These are phyloP conservation scores for Favolaschia claudopus DNA, from an alignment of 768 basidiomycete species.

Conservation along the genomic window DNA sequence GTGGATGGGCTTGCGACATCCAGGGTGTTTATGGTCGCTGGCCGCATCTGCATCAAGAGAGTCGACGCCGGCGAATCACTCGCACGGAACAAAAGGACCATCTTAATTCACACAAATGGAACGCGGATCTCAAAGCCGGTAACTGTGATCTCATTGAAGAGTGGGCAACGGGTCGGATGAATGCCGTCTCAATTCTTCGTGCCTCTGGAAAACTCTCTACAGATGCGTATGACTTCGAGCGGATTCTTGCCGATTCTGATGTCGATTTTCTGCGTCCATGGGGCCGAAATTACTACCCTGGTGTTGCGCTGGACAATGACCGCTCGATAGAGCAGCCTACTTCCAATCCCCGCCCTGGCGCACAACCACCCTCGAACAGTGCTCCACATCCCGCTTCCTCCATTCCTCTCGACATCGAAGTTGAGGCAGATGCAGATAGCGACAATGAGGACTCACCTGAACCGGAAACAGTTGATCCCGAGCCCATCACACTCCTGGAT, in stretches of 20 bases:
- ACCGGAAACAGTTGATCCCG: too few relatives aligned
- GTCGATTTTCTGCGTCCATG: neutral
- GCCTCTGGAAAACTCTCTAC: neutral
- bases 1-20: neutral
- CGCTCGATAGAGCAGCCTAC: neutral
- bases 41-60: too few relatives aligned
- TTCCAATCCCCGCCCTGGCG: neutral
- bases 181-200: neutral
- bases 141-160: neutral
- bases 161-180: neutral
- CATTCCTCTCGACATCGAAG: neutral
- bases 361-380: too few relatives aligned
- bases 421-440: neutral
- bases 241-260: neutral
- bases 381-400: too few relatives aligned
- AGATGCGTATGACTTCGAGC: neutral
- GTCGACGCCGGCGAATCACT: neutral
- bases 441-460: constrained; percentile 21
- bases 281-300: neutral
- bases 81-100: neutral
- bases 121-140: neutral
- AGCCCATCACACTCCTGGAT: constrained; percentile 38
- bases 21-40: neutral
- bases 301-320: neutral
- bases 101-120: neutral